A percentile compares a stretch with the other conserved stretches of the same genome.
Conservation (phyloP, 192 early-diverging fungal genomes). For the Podila epicladia region DNA sequence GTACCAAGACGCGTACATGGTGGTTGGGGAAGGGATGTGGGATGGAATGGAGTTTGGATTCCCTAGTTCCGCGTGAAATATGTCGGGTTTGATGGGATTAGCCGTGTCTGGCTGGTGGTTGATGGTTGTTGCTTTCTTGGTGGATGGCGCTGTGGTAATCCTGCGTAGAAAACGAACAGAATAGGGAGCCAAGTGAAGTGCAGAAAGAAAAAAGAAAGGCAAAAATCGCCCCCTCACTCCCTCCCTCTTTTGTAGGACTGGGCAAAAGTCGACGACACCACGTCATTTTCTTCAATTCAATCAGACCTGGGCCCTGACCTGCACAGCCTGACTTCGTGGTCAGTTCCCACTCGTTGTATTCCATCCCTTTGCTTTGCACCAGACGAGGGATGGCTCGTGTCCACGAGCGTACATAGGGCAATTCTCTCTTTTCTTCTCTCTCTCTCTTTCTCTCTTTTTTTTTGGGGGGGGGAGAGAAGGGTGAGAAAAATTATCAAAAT, state of each 20-base stretch:
- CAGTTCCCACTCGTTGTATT: not conserved
- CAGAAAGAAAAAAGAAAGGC: not conserved
- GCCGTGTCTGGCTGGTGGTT: not conserved
- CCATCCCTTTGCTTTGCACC: too few species aligned
- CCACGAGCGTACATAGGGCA: too few species aligned
- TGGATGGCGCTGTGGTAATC: not conserved
- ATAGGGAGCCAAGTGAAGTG: not conserved
- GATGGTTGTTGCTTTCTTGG: not conserved
- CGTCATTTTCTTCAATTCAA: too few species aligned
- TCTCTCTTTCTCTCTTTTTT: not conserved
- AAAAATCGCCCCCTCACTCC: not conserved
- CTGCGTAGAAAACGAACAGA: too few species aligned
- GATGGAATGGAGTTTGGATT: not conserved
- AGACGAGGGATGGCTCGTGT: too few species aligned
- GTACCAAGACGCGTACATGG: conserved; percentile 49
- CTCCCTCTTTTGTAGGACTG: not conserved
- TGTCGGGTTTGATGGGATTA: not conserved
- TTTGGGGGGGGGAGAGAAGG: too few species aligned
- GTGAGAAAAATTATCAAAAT: too few species aligned
- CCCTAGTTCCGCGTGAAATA: not conserved
- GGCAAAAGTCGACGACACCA: conserved; percentile 2
- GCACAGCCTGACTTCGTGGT: not conserved
- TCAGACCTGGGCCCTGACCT: not conserved
- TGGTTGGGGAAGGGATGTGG: not conserved
- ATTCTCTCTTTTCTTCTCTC: not conserved